Base-by-base conservation (phyloP, 139 green algal genomes). In the Monoraphidium neglectum region DNA sequence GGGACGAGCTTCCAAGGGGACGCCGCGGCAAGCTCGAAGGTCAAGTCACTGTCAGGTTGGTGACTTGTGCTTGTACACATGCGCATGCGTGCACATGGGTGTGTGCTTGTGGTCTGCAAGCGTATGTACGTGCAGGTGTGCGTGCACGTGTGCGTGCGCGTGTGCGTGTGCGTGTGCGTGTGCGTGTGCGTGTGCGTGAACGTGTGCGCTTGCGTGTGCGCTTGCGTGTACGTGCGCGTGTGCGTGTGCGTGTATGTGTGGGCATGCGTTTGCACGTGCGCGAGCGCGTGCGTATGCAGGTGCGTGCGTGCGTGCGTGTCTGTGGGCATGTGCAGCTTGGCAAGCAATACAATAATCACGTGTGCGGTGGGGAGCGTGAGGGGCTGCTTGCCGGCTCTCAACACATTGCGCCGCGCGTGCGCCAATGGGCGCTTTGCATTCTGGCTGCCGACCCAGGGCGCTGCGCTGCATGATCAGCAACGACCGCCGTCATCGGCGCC, bases 1-100 rank as follows among this genome's bases (percentile, higher is more conserved):
- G 37, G 65, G 13, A 72, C 66, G 28, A 75, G 51, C 12, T 3
- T 28, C 12, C 49, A 65, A 37, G 26, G n/a, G 3, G 40, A 21
- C 15, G 68, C 67, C 59, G n/a, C 54, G 21, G 62, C 32, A 30
- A n/a, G 63, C n/a, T 28, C 59, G 13, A 35, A 65, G 30, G 6
- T 30, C 46, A 75, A 56, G 49, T 62, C 56, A 23, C 72, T 72
- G 62, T 71, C 76, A 63, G 72, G 72, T 77, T 21, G 15, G 51
- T 38, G 54, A 37, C n/a, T 18, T 13, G 0, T 33, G 32, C 59
- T 43, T 32, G 24, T 32, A 4, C 38, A 46, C 6, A 10, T 4
- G 4, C 23, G n/a, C 23, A 46, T 13, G 30, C 0, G 23, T 32
- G 13, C 32, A 4, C 24, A 38, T 26, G 30, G 56, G 4, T 63